Conservation (phyloP, 108 stramenopile species). For the Skeletonema tropicum region DNA sequence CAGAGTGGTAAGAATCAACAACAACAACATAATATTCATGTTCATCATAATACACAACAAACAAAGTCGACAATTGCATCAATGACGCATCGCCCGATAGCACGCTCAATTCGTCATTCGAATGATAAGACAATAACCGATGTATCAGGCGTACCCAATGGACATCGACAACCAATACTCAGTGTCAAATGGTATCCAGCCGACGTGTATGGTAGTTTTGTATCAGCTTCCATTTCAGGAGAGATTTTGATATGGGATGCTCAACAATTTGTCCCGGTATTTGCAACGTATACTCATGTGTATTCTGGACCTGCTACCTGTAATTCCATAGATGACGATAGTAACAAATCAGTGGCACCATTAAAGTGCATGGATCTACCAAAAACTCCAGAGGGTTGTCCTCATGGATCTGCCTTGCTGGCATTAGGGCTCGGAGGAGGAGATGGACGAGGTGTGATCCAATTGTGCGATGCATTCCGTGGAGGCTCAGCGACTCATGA, state of each 20-base stretch:
- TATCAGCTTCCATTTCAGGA: conserved; percentile 65
- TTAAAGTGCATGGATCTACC: conserved; percentile 43
- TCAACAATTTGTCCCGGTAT: conserved; percentile 42
- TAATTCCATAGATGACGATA: not conserved
- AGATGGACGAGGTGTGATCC: conserved; percentile 35
- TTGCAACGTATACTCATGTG: conserved; percentile 24
- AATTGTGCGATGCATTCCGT: conserved; percentile 65
- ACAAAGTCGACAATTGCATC: conserved; percentile 5
- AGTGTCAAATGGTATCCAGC: conserved; percentile 77
- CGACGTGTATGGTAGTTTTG: conserved; percentile 68
- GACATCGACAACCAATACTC: conserved; percentile 57
- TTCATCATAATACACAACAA: not conserved
- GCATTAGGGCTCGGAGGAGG: conserved; percentile 41
- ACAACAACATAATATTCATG: conserved; percentile 10
- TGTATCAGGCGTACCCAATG: conserved; percentile 42
- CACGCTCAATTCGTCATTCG: conserved; percentile 49
- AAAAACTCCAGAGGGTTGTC: conserved; percentile 31
- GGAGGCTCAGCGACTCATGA: conserved; percentile 73
- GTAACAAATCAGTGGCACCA: conserved; percentile 10
- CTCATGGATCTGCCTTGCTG: conserved; percentile 35
- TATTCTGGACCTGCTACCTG: not conserved
- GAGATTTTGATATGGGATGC: conserved; percentile 81
- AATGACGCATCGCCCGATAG: conserved; percentile 52
- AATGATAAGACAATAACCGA: conserved; percentile 1
- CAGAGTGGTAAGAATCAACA: not conserved